Base-by-base conservation (phyloP, 192 early-diverging fungal species). In the Coemansia biformis region DNA sequence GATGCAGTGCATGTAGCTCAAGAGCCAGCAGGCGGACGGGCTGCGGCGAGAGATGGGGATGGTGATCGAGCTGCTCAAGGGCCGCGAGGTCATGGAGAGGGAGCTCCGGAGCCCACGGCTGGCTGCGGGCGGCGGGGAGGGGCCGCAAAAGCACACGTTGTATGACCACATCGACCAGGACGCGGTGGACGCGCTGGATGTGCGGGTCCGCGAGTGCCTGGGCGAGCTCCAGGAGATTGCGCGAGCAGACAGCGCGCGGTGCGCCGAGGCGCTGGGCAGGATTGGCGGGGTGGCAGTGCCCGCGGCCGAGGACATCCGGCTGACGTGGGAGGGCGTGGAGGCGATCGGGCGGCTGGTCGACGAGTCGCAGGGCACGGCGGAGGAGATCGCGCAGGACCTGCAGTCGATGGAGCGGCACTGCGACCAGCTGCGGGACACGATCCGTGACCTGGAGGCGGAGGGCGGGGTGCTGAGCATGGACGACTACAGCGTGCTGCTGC, bases 151-250 rank as follows among this genome's bases (percentile, higher is more conserved):
- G 34, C 70, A 74, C 30, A 74, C 70, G 15, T 30, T 74, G 51
- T 59, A 74, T 43, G 70, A 74, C 42, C 70, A 74, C 28, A 74
- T 74, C n/a, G 70, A 74, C 63, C 70, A 74, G 38, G 63, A 59
- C 2, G 63, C 70, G 1, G 63, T 74, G 12, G 55, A 54, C 31
- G 28, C 43, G 14, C 41, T 74, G 19, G 46, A 61, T 4, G 23
- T 21, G 12, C 48, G 57, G 21, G 52, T 48, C 0, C 31, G 24
- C 0, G 53, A 66, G 46, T 61, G 54, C 18, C 22, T 74, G 32
- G 37, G 39, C 18, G 38, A 59, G 51, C 43, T 74, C 5, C 24
- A 34, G 23, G 37, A 13, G 2, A 52, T 73, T 24, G 43, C 50
- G 3, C 42, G 46, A 10, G 45, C 40, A 10, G 54, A 51, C 23